Conservation (phyloP, 805 yeast genomes). For the Saccharomycopsis sp. region DNA sequence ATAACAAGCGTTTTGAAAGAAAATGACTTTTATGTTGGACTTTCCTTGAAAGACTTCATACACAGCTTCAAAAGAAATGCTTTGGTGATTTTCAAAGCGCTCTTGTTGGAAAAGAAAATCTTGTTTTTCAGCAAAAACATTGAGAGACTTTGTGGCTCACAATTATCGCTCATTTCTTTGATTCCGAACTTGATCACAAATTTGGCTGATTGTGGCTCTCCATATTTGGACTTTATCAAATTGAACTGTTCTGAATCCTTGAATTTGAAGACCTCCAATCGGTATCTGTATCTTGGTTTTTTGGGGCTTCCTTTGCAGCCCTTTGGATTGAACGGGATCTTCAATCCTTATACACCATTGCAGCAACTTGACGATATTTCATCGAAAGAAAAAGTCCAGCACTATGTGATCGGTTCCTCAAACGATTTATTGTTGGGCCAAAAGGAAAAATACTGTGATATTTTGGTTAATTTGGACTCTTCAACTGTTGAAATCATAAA, state of each 20-base stretch:
- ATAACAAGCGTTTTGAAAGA: slow-evolving; percentile 34
- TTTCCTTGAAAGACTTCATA: slow-evolving; percentile 59
- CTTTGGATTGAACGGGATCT: slow-evolving; percentile 79
- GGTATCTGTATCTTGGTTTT: slow-evolving; percentile 66
- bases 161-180: slow-evolving; percentile 73
- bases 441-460: slow-evolving; percentile 51
- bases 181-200: slow-evolving; percentile 72
- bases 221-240: slow-evolving; percentile 48
- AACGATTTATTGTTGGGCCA: slow-evolving; percentile 71
- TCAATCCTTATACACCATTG: slow-evolving; percentile 88
- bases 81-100: slow-evolving; percentile 62
- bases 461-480: slow-evolving; percentile 61
- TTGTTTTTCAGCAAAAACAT: slow-evolving; percentile 73
- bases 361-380: slow-evolving; percentile 78
- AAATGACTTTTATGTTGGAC: slow-evolving; percentile 60
- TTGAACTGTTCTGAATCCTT: slow-evolving; percentile 47
- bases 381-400: slow-evolving; percentile 40
- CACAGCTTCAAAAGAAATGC: slow-evolving; percentile 48
- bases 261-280: slow-evolving; percentile 66
- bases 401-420: slow-evolving; percentile 79
- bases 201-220: slow-evolving; percentile 73
- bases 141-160: slow-evolving; percentile 71
- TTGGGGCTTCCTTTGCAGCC: slow-evolving; percentile 83
- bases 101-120: slow-evolving; percentile 65
- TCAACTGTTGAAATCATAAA: slow-evolving; percentile 39